These are phyloP conservation scores for Lodderomyces pseudojiufengensis DNA, from an alignment of 1,139 yeast species.

Conservation along the genomic window DNA sequence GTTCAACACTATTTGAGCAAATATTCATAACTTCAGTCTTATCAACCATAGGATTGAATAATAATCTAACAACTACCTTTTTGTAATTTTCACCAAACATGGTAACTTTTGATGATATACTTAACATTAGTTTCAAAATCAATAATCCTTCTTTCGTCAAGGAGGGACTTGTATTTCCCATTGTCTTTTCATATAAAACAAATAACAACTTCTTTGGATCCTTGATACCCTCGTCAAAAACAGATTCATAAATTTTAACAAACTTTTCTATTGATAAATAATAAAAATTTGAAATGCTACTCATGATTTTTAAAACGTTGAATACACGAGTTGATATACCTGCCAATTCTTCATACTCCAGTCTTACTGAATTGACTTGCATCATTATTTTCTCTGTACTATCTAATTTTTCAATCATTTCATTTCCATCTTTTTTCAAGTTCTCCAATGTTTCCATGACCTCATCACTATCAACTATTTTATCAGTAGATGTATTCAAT, in stretches of 20 bases:
- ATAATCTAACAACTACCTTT: too few species aligned
- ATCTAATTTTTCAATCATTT: slow-evolving; percentile 49
- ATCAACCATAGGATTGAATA: too few species aligned
- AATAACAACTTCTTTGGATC: slow-evolving; percentile 20
- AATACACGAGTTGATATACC: slow-evolving; percentile 50
- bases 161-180: slow-evolving; percentile 37
- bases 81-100: too few species aligned
- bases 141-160: too few species aligned
- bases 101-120: too few species aligned
- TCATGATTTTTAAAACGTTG: slow-evolving; percentile 39
- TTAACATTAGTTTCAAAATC: too few species aligned
- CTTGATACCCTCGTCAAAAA: slow-evolving; percentile 18
- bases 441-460: slow-evolving; percentile 59
- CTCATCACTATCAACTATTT: slow-evolving; percentile 64
- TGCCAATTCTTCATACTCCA: slow-evolving; percentile 52
- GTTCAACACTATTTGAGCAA: too few species aligned
- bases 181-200: slow-evolving; percentile 45
- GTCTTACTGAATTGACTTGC: slow-evolving; percentile 48
- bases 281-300: slow-evolving; percentile 49
- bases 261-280: slow-evolving; percentile 53
- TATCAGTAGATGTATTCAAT: slow-evolving; percentile 56
- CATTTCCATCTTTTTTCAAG: slow-evolving; percentile 60
- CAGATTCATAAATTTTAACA: slow-evolving; percentile 37
- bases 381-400: slow-evolving; percentile 55
- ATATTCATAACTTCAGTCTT: too few species aligned